Evolutionary conservation across 139 green algal genomes (phyloP).

Genomic region (Micromonas pusilla): DNA sequence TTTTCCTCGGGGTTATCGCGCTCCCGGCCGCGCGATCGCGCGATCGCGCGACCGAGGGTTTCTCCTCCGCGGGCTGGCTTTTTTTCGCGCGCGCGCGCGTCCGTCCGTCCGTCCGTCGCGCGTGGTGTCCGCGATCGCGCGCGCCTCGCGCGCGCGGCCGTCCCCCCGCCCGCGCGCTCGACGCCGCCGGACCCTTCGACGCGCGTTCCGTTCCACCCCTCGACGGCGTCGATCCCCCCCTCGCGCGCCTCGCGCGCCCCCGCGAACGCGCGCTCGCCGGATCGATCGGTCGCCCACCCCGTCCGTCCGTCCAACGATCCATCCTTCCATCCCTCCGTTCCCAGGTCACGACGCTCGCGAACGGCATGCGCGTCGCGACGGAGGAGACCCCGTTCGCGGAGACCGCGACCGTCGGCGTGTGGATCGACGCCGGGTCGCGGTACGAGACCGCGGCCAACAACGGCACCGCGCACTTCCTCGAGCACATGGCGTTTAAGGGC

Average conservation of each 20-base stretch:
- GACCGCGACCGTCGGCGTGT: slow-evolving; percentile 91
- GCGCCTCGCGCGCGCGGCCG: no score
- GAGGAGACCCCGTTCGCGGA: slow-evolving; percentile 74
- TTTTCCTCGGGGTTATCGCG: no score
- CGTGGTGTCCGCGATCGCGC: no score
- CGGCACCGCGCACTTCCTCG: slow-evolving; percentile 94
- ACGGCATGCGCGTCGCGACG: slow-evolving; percentile 86
- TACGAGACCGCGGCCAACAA: slow-evolving; percentile 90
- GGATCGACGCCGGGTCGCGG: slow-evolving; percentile 92
- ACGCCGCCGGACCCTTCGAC: background rate
- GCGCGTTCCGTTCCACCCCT: background rate
- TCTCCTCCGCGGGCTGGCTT: no score
- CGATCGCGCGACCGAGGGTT: no score
- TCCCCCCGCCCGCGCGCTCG: no score
- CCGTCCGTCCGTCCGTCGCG: no score
- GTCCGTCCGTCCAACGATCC: background rate
- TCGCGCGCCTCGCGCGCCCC: background rate
- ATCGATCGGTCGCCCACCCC: background rate
- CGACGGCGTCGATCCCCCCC: background rate
- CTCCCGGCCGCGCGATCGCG: no score
- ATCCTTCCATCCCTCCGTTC: slow-evolving; percentile 16
- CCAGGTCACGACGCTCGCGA: slow-evolving; percentile 85
- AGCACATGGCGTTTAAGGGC: slow-evolving; percentile 99
- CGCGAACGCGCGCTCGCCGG: no score
- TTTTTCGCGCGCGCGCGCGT: no score